Evolutionary conservation across 768 basidiomycete genomes (phyloP), one percentile per base, ranked within the genome.

Genomic region (Tephrocybe rancida): DNA sequence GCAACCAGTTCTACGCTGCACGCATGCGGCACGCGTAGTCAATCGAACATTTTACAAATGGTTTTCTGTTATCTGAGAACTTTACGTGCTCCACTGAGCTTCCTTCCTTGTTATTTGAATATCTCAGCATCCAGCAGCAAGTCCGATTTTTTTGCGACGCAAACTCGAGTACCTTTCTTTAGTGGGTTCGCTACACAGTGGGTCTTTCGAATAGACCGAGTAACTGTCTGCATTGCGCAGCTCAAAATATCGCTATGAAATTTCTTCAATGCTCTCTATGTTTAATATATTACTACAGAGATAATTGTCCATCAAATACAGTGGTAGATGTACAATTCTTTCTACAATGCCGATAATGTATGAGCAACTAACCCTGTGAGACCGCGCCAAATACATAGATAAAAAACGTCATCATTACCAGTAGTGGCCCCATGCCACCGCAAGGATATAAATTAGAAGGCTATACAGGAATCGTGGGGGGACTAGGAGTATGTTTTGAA

Each of bases 401-500:
- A 9, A 34, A 41, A 6, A 32, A 22, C 10, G 18, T 22, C 24
- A 3, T 29, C 3, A 11, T n/a, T 7, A 16, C n/a, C n/a, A n/a
- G n/a, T 18, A 22, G 1, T 1, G 39, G 10, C 39, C 39, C n/a
- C n/a, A n/a, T n/a, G n/a, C n/a, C n/a, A 13, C 18, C 21, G 9
- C 6, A 22, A 41, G 6, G 21, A 41, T 13, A 13, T 9, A 41
- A 8, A 21, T 37, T 18, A 30, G 27, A 22, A n/a, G 18, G 44
- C 19, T 11, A 21, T 5, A 42, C 26, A 54, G n/a, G 30, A 44
- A 24, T 29, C 19, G 51, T 18, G 9, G 46, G 57, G 60, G 18
- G 11, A 37, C 10, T 16, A 37, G 69, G 62, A 24, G 68, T 62
- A 57, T 78, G 77, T 57, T 79, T 80, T 37, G 77, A 73, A 51